phyloP scores from a whole-genome alignment of 352 stramenopile genomes.

The Phytophthora fragariae region DNA sequence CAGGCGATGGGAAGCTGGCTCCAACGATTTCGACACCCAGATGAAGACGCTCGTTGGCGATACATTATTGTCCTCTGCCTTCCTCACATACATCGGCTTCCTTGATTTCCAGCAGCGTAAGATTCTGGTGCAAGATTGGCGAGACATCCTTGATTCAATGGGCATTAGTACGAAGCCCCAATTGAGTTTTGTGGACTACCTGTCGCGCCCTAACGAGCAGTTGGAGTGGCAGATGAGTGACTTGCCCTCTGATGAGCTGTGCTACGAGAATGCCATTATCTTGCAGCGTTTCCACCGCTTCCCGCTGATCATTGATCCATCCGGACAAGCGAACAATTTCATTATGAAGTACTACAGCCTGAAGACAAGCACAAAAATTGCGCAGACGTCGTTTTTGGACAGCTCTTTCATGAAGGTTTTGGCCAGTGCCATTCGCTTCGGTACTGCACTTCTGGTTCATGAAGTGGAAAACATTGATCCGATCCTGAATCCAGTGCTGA shows the following conservation, averaged over 20 bases:
- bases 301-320: slow-evolving; percentile 99
- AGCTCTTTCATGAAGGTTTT: slow-evolving; percentile 99
- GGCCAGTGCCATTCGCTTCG: slow-evolving; percentile 99
- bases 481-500: slow-evolving; percentile 99
- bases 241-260: slow-evolving; percentile 97
- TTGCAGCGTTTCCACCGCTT: slow-evolving; percentile 97
- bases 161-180: slow-evolving; percentile 86
- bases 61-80: slow-evolving; percentile 95
- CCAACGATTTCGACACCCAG: slow-evolving; percentile 97
- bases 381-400: slow-evolving; percentile 99
- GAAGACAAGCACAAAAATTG: slow-evolving; percentile 93
- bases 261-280: slow-evolving; percentile 99
- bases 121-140: slow-evolving; percentile 95
- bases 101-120: slow-evolving; percentile 98
- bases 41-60: slow-evolving; percentile 98
- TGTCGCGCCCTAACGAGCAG: slow-evolving; percentile 96
- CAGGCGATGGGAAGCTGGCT: slow-evolving; percentile 97
- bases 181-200: slow-evolving; percentile 95
- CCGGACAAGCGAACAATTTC: slow-evolving; percentile 98
- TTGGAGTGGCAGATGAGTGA: slow-evolving; percentile 96
- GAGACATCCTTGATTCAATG: slow-evolving; percentile 94
- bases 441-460: slow-evolving; percentile 98
- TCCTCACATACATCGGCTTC: slow-evolving; percentile 99
- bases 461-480: slow-evolving; percentile 99
- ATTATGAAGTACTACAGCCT: slow-evolving; percentile 97